These are phyloP conservation scores for Thermothielavioides terrestris DNA, from an alignment of 495 filamentous ascomycete species.

Conservation along the genomic window DNA sequence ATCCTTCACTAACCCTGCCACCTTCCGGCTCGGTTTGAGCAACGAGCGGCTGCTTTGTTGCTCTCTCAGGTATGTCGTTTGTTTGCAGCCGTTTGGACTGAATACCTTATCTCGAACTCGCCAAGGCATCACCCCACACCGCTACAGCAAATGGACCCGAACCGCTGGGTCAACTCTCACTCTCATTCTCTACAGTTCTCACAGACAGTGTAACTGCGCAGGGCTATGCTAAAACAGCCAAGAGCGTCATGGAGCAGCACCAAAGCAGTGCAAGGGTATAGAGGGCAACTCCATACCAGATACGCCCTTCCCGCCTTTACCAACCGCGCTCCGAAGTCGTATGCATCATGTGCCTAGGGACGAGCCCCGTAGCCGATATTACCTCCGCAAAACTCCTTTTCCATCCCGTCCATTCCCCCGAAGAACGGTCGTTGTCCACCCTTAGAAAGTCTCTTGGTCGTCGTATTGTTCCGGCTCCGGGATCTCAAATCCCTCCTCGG, in stretches of 20 bases:
- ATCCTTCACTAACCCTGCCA: no score
- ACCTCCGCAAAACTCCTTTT: not conserved
- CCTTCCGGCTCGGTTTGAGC: no score
- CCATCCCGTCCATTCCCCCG: not conserved
- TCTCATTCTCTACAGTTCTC: constrained; percentile 11
- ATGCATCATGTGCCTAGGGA: constrained; percentile 10
- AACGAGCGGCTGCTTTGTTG: no score
- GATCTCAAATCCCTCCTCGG: constrained; percentile 86
- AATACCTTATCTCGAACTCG: no score
- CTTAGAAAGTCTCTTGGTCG: constrained; percentile 71
- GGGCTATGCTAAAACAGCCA: constrained; percentile 22
- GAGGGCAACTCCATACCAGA: constrained; percentile 16
- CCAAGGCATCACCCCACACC: no score
- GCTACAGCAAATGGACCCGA: no score
- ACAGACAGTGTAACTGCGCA: constrained; percentile 12
- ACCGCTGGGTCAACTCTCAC: no score
- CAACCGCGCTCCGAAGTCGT: constrained; percentile 14
- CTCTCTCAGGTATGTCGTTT: no score
- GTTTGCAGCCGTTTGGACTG: no score
- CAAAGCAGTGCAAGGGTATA: constrained; percentile 21
- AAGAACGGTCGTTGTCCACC: no score
- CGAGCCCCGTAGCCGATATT: constrained; percentile 2
- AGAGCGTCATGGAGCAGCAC: constrained; percentile 11
- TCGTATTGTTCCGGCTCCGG: constrained; percentile 58
- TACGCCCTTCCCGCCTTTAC: constrained; percentile 7